Base-by-base conservation (phyloP, 768 basidiomycete species). In the Imleria badia region DNA sequence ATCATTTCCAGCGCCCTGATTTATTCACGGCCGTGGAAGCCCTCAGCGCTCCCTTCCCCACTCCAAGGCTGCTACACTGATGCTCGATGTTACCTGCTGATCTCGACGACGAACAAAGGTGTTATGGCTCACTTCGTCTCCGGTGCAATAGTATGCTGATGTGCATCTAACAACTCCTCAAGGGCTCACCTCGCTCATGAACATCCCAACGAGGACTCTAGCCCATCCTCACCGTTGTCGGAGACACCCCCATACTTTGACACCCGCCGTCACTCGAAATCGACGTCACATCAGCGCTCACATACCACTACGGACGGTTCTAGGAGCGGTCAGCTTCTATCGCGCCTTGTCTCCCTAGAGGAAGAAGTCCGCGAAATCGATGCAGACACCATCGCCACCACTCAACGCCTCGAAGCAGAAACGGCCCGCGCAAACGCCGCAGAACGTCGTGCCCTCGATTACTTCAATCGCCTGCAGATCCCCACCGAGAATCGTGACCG, bases 351-450 rank as follows among this genome's bases (percentile, higher is more conserved):
- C 38, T 62, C 71, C 5, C 26, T 52, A 3, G 71, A 70, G 43
- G 71, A 70, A 45, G 71, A 71, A 48, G 50, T 71, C 43, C 63
- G 69, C 20, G 69, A 70, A 48, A 47, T 72, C 26, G 66, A 72
- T 34, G 60, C 69, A 15, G 52, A 51, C 2, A 57, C 71, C 31
- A 53, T 35, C 41, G 61, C 63, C 54, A 57, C 63, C 39, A 51
- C 63, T 6, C 66, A 70, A 40, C 69, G 71, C 19, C n/a, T n/a
- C n/a, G n/a, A n/a, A n/a, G n/a, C n/a, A n/a, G n/a, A n/a, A n/a
- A n/a, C n/a, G n/a, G n/a, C n/a, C n/a, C n/a, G n/a, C n/a, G n/a
- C n/a, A n/a, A n/a, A n/a, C n/a, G n/a, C n/a, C n/a, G n/a, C n/a
- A n/a, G n/a, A n/a, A n/a, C n/a, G n/a, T n/a, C n/a, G n/a, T n/a